Evolutionary conservation across 2,329 filamentous ascomycete species (phyloP), one percentile per base, ranked within the genome.

Genomic region (Colletotrichum magnum): DNA sequence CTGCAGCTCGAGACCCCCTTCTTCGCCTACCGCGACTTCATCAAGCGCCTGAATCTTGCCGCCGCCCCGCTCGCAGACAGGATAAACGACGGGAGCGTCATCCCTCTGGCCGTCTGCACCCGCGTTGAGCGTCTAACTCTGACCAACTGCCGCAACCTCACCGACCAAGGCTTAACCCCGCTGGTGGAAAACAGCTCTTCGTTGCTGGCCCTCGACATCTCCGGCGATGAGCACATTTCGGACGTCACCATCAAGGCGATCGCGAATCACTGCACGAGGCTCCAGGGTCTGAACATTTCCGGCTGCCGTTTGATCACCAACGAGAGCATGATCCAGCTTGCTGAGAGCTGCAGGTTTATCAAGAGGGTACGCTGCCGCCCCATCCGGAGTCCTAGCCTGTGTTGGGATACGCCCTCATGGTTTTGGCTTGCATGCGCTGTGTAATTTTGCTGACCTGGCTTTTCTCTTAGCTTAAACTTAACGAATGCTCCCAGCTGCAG

Each of bases 211-310:
- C 84, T 99, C 67, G 96, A 99, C 78, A 92, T 99, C 24, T 97
- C 95, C 3, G 91, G 92, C 32, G 87, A 97, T 75, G 88, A 90
- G 91, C 91, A 93, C 74, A 91, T 98, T 71, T 97, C 94, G 1
- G 94, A 97, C 75, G 85, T 87, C 74, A 95, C 95, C 15, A 90
- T 98, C 78, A 83, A 89, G 72, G 88, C 90, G 21, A 89, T 99
- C 68, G 93, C 95, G 1, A 86, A 91, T 66, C 92, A 96, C 79
- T 98, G 96, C 79, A 87, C 88, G 57, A 90, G 93, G 60, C 86
- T 99, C 7, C 96, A 99, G 80, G 96, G 96, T 4, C 84, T 99
- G 58, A 99, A 99, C 77, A 92, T 99, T 71, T 95, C 95, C 2
- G 91, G 90, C 62, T 99, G 96, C 83, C 89, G 87, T 70, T 92